A percentile compares a stretch with the other conserved stretches of the same genome.
Evolutionary conservation across 2,329 filamentous ascomycete species (phyloP).

Genomic region (Cytospora mali): DNA sequence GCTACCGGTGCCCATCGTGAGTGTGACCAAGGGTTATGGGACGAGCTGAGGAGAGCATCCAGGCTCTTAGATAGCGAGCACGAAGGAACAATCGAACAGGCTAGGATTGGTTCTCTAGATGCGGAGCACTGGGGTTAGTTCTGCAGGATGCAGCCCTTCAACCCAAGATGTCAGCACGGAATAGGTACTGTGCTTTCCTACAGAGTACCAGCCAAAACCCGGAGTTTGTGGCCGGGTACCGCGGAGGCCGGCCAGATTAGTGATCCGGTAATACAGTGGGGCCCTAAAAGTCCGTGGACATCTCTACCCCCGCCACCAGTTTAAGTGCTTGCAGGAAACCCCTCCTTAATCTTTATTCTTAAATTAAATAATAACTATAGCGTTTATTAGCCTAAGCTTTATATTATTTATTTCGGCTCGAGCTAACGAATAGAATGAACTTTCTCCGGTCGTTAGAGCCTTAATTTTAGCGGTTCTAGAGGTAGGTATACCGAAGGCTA

Average conservation of each 20-base stretch:
- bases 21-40: not conserved
- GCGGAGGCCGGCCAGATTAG: not conserved
- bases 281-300: too few species aligned
- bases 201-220: not conserved
- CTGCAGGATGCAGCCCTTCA: not conserved
- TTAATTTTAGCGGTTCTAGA: too few species aligned
- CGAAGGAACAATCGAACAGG: not conserved
- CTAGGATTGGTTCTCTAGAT: not conserved
- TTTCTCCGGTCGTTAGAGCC: too few species aligned
- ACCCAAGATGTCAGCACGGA: not conserved
- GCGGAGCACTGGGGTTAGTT: not conserved
- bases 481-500: too few species aligned
- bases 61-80: not conserved
- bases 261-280: not conserved
- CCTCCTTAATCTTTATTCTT: too few species aligned
- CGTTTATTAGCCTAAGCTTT: too few species aligned
- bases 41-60: not conserved
- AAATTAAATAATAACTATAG: too few species aligned
- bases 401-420: too few species aligned
- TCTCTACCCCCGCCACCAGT: too few species aligned
- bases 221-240: not conserved
- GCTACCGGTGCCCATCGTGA: constrained; percentile 19
- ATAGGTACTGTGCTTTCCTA: too few species aligned
- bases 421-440: too few species aligned
- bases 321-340: too few species aligned